phyloP scores from a whole-genome alignment of 164 flowering plant genomes.

The Saururus chinensis region DNA sequence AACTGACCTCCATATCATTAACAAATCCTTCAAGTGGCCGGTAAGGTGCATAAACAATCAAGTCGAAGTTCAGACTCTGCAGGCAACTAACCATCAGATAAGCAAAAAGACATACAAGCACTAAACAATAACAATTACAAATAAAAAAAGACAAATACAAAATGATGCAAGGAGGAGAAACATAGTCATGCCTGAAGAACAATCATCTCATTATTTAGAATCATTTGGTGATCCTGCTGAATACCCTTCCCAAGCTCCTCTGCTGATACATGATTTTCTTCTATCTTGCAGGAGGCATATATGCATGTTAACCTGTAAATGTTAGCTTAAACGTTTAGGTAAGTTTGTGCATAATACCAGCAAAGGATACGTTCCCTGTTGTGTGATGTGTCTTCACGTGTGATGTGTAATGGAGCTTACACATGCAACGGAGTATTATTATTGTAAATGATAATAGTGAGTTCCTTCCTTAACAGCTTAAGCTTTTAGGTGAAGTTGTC shows the following conservation, averaged over 20 bases:
- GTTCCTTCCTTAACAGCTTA: too few relatives aligned
- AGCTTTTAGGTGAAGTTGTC: too few relatives aligned
- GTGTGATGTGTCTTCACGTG: too few relatives aligned
- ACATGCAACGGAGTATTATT: too few relatives aligned
- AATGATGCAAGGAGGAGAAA: background rate
- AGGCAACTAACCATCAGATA: constrained; percentile 5
- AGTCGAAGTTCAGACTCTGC: constrained; percentile 96
- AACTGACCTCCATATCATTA: constrained; percentile 64
- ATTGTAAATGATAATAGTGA: too few relatives aligned
- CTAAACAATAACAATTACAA: background rate
- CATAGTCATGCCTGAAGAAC: constrained; percentile 81
- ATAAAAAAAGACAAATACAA: constrained; percentile 1
- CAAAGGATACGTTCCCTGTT: too few relatives aligned
- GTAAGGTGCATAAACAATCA: constrained; percentile 94
- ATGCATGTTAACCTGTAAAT: constrained; percentile 83
- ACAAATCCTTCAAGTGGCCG: constrained; percentile 88
- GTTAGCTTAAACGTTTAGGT: background rate
- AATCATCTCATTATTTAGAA: constrained; percentile 95
- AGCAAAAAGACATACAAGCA: constrained; percentile 1
- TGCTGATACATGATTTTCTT: constrained; percentile 98
- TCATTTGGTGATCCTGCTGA: constrained; percentile 91
- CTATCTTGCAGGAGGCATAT: constrained; percentile 93
- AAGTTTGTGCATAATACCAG: too few relatives aligned
- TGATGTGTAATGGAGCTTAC: too few relatives aligned
- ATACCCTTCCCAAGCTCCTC: constrained; percentile 99